Conservation (phyloP, 2,329 filamentous ascomycete genomes). For the Fusarium udum region DNA sequence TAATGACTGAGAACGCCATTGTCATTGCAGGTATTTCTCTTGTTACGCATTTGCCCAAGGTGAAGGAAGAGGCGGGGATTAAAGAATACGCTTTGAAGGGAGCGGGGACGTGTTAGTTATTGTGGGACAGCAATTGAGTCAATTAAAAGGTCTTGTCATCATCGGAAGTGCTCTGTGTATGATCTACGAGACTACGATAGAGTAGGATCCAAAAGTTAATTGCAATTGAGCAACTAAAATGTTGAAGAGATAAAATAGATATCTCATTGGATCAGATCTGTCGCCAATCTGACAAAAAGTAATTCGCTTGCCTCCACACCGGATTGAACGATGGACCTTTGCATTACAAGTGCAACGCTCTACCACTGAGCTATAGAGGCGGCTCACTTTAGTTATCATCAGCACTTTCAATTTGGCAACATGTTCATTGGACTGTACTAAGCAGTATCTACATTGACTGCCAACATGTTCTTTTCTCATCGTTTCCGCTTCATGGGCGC, state of each 20-base stretch:
- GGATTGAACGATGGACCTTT: constrained; percentile 30
- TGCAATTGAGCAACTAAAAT: accelerated
- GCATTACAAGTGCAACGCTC: constrained; percentile 30
- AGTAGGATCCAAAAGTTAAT: neutral
- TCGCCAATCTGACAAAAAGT: neutral
- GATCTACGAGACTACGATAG: no score
- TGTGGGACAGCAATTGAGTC: no score
- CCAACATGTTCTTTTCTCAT: neutral
- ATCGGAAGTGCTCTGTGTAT: no score
- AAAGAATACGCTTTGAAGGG: neutral
- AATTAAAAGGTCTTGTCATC: neutral
- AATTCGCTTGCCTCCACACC: constrained; percentile 14
- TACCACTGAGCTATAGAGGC: constrained; percentile 29
- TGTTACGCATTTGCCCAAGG: neutral
- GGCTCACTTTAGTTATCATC: neutral
- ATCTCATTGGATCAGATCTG: accelerated
- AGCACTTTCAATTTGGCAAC: accelerated
- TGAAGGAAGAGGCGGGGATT: neutral
- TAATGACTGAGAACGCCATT: neutral
- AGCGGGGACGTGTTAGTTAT: neutral
- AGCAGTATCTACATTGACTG: neutral
- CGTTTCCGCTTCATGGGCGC: accelerated
- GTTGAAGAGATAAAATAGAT: accelerated
- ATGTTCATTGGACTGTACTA: accelerated
- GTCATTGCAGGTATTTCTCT: neutral